These are phyloP conservation scores for Aspergillus sp. DNA, from an alignment of 2,329 filamentous ascomycete species.

Conservation along the genomic window DNA sequence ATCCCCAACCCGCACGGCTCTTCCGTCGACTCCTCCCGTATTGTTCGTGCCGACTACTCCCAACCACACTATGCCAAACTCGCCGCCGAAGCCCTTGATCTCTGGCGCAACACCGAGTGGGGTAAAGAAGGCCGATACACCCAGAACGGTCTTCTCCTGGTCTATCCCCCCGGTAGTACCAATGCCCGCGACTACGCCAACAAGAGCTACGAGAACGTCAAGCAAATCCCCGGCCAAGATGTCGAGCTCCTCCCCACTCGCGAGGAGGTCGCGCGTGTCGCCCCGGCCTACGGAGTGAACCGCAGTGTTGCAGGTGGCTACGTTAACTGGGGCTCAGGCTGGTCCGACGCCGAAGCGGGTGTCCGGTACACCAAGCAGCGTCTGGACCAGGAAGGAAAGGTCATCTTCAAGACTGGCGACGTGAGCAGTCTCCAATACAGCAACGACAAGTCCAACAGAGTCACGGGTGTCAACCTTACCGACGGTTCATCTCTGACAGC, in stretches of 20 bases:
- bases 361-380: slow-evolving; percentile 42
- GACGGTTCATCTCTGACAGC: slow-evolving; percentile 58
- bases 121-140: slow-evolving; percentile 47
- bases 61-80: slow-evolving; percentile 74
- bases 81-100: slow-evolving; percentile 70
- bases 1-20: slow-evolving; percentile 62
- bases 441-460: slow-evolving; percentile 7
- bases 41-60: slow-evolving; percentile 75
- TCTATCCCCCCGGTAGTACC: slow-evolving; percentile 36
- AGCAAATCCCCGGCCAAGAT: slow-evolving; percentile 33
- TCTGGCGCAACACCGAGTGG: slow-evolving; percentile 56
- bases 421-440: slow-evolving; percentile 34
- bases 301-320: slow-evolving; percentile 45
- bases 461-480: slow-evolving; percentile 54
- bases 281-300: slow-evolving; percentile 38
- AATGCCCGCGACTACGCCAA: slow-evolving; percentile 38
- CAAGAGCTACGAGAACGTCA: slow-evolving; percentile 46
- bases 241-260: slow-evolving; percentile 38
- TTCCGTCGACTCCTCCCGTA: slow-evolving; percentile 62
- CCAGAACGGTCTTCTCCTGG: slow-evolving; percentile 46
- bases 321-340: slow-evolving; percentile 50
- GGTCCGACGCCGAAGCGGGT: slow-evolving; percentile 46
- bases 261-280: slow-evolving; percentile 36
- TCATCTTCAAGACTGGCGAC: slow-evolving; percentile 38
- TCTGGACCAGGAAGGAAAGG: slow-evolving; percentile 39